Evolutionary conservation across 2,329 filamentous ascomycete genomes (phyloP), one percentile per base, ranked within the genome.

Genomic region (Colletotrichum trifolii): DNA sequence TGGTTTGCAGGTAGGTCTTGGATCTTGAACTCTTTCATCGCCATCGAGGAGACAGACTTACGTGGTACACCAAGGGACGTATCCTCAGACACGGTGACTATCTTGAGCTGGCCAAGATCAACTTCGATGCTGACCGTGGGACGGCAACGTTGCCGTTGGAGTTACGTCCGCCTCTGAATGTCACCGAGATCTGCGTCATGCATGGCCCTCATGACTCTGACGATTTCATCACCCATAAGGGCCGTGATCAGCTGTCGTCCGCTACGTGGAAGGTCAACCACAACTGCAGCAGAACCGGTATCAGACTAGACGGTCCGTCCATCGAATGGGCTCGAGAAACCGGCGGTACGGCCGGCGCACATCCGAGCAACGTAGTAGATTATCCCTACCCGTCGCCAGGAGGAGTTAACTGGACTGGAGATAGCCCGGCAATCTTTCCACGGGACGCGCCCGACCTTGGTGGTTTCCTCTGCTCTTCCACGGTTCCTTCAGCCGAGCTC

Each of bases 261-360:
- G 9, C 38, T 25, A 13, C 80, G n/a, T 89, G 86, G 84, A 85
- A 85, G 53, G 79, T 90, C 2, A 86, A 83, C 0, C 87, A 90
- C 69, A 89, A 90, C 64, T 83, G 85, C 1, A 85, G 84, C 11
- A 78, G 88, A 61, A 86, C 83, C 45, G 88, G 87, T 0, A 85
- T 90, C 34, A 81, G 88, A 7, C 78, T 91, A 0, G 74, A 87
- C 2, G 88, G 88, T 0, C 86, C 87, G 0, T 80, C 82, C 1
- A 85, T 86, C 0, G 81, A 83, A 67, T 91, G 85, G 83, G 85
- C 86, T 12, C 78, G 88, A 7, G 73, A 81, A 38, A 82, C 87
- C 67, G 88, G 88, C 10, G 88, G 87, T 0, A 87, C 89, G 66
- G 88, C 87, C 8, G 88, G 88, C 10, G 81, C 84, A 1, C 88